phyloP scores from a whole-genome alignment of 1,284 basidiomycete species.

The Trametes sp. region DNA sequence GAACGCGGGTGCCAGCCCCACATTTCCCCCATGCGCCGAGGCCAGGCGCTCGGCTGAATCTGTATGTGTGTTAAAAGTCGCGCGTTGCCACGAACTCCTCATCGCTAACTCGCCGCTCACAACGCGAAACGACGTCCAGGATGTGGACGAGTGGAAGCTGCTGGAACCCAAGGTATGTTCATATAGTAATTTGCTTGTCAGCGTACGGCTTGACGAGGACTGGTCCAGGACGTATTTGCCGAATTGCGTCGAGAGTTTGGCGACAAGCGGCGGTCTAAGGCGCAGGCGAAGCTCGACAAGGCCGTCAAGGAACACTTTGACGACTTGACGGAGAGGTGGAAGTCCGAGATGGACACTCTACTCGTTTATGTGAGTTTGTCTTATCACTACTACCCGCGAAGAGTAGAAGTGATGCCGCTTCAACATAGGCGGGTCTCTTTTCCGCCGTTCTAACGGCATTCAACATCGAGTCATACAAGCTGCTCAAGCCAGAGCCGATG shows the following conservation, averaged over 20 bases:
- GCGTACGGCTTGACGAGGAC: neutral
- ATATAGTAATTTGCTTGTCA: too few species aligned
- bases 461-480: constrained; percentile 8
- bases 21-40: neutral
- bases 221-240: neutral
- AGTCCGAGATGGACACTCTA: constrained; percentile 14
- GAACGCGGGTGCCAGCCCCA: too few species aligned
- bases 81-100: too few species aligned
- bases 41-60: neutral
- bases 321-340: constrained; percentile 3
- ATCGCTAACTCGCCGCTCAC: neutral
- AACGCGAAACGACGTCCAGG: neutral
- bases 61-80: too few species aligned
- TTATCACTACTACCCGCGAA: too few species aligned
- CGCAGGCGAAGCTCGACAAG: neutral
- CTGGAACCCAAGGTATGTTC: neutral
- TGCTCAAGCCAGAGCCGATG: neutral
- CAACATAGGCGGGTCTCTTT: constrained; percentile 15
- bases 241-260: neutral
- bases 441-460: constrained; percentile 18
- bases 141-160: neutral
- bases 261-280: neutral
- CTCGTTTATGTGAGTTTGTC: constrained; percentile 14
- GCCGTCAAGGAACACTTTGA: neutral
- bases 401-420: neutral